Evolutionary conservation across 331 rosid genomes (phyloP).

Genomic region (Telfairia occidentalis): DNA sequence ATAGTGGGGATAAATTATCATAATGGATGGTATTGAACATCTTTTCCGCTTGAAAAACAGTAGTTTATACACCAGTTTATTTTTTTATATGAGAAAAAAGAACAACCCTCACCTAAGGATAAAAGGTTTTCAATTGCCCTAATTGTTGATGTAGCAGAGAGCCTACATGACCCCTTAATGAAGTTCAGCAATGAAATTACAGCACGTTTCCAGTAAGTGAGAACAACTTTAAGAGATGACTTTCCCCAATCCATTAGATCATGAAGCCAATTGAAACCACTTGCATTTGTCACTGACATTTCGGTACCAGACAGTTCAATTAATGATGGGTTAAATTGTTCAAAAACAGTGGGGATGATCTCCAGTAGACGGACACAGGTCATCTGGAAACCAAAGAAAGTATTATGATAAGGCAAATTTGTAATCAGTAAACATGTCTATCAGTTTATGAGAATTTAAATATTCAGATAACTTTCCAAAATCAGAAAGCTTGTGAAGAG

Average conservation of each 20-base stretch:
- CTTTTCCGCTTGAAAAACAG: not conserved
- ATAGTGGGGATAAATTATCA: not conserved
- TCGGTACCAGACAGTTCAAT: slow-evolving; percentile 25
- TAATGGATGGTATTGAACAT: slow-evolving; percentile 6
- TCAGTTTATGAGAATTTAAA: not conserved
- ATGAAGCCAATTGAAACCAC: slow-evolving; percentile 61
- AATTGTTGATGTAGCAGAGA: slow-evolving; percentile 34
- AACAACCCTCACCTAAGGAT: slow-evolving; percentile 40
- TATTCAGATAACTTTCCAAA: not conserved
- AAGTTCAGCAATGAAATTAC: slow-evolving; percentile 47
- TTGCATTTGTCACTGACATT: slow-evolving; percentile 22
- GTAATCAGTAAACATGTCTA: not conserved
- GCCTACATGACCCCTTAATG: slow-evolving; percentile 41
- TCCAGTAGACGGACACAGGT: slow-evolving; percentile 91
- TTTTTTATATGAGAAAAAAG: not conserved
- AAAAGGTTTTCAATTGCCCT: slow-evolving; percentile 53
- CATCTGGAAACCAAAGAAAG: slow-evolving; percentile 61
- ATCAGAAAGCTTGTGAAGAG: not conserved
- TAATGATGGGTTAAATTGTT: slow-evolving; percentile 26
- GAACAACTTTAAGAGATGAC: slow-evolving; percentile 74
- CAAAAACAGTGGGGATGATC: slow-evolving; percentile 67
- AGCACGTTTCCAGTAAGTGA: slow-evolving; percentile 75
- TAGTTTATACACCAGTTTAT: not conserved
- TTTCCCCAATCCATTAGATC: slow-evolving; percentile 83
- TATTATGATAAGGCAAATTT: slow-evolving; percentile 13